Evolutionary conservation across 2,329 filamentous ascomycete genomes (phyloP), one percentile per base, ranked within the genome.

Genomic region (Falciphora oryzae): DNA sequence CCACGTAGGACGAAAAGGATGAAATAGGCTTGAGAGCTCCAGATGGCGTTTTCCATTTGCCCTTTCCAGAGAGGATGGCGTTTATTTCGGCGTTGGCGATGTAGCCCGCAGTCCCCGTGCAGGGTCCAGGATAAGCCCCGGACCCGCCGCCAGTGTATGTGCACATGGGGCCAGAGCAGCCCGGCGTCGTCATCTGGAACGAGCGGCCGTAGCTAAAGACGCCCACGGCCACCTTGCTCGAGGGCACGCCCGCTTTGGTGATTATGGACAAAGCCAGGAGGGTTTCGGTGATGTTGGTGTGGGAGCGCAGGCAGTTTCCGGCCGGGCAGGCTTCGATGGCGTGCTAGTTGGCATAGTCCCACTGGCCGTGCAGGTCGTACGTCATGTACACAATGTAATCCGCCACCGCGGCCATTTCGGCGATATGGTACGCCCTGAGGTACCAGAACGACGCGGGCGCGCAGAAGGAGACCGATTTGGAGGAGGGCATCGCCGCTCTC

Each of bases 331-430:
- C 44, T n/a, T 53, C 16, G 8, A 16, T 53, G 44, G 14, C 16
- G n/a, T n/a, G 16, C 4, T 16, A 7, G 44, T 53, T 53, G 4
- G 14, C 44, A n/a, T 53, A n/a, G 7, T 53, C 44, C 44, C 44
- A 53, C n/a, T 53, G 44, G 44, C 44, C 44, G 14, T 53, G 68
- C 4, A 77, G 66, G 59, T 77, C 73, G 31, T 77, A 77, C 63
- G 65, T 74, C 72, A 76, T 73, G 58, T 66, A 74, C 4, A 75
- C 68, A 22, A 75, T 70, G 64, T 75, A 76, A 65, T 75, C 73
- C 4, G 75, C 68, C 1, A 71, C 66, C 1, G 69, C 18, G 31
- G 50, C 56, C 0, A 76, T 75, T 1, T 71, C 62, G 1, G 50
- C 22, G 35, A 76, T 73, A 0, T 73, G 74, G 59, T 73, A 75